Conservation (phyloP, 73 alveolate genomes). For the Paramecium sexaurelia region DNA sequence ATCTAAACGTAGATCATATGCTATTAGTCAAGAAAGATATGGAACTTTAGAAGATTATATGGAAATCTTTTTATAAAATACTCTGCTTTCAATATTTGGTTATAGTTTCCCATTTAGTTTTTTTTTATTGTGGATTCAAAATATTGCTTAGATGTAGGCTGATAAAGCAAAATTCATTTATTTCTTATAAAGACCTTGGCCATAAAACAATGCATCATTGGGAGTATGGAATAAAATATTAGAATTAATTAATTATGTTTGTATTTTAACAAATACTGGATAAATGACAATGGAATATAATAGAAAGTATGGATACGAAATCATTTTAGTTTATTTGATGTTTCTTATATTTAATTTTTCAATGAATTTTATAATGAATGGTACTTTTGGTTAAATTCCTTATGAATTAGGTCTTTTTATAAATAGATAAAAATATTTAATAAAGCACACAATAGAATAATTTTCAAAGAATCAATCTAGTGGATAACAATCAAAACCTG, state of each 20-base stretch:
- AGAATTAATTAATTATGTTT: not conserved
- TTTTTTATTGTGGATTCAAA: not conserved
- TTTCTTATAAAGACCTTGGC: slow-evolving; percentile 43
- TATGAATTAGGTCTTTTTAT: not conserved
- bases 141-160: not conserved
- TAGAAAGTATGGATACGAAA: slow-evolving; percentile 13
- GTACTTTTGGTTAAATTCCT: not conserved
- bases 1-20: not conserved
- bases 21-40: slow-evolving; percentile 32
- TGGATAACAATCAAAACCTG: not conserved
- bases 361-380: not conserved
- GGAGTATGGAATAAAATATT: slow-evolving; percentile 1
- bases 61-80: not conserved
- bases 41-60: slow-evolving; percentile 23
- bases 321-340: not conserved
- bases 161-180: not conserved
- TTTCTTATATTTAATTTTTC: not conserved
- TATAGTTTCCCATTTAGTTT: slow-evolving; percentile 7
- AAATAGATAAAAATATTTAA: not conserved
- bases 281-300: not conserved
- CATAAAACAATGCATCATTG: not conserved
- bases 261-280: not conserved
- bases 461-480: not conserved
- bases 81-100: not conserved
- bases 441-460: not conserved